Base-by-base conservation (phyloP, 2,329 filamentous ascomycete genomes). In the Geoglossum cookeanum region DNA sequence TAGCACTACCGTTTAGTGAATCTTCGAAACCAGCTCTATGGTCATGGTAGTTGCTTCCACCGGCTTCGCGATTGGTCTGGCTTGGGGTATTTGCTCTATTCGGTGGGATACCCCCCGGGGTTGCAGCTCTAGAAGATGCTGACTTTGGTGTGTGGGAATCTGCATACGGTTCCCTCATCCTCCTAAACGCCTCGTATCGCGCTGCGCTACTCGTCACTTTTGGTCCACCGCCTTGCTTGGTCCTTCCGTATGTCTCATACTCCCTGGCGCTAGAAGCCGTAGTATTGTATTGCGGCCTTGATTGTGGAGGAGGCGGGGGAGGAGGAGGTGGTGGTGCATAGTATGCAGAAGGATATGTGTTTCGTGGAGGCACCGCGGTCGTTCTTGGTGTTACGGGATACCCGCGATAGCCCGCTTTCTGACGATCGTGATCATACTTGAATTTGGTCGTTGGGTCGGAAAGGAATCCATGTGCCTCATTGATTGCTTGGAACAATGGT, bases 401-500 rank as follows among this genome's bases (percentile, higher is more conserved):
- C 55, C 45, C 66, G 11, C 49, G 29, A 65, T 68, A 63, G 64
- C 73, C 74, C 56, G 71, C 72, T 59, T 76, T 78, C 58, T 75
- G 69, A 57, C 80, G 72, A 60, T 81, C 78, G n/a, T 72, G 72
- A 65, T 84, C 81, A 63, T 84, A 84, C 65, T 78, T 79, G 42
- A 73, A 65, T 60, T 80, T 78, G 62, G 74, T 71, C n/a, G 71
- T 69, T 1, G 77, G 70, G 63, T 84, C 81, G 61, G 73, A 76
- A 51, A 87, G 72, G 56, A 95, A 76, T 67, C 95, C 89, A 66
- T 94, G 83, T 27, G 89, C 89, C 3, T 85, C 80, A 69, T 94
- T 87, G 54, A 95, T 94, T 55, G 83, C 79, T 68, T 94, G 86
- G 65, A 95, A 95, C 65, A 87, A 85, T 35, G 84, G 76, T 62